Percentiles rank a stretch among this genome's conserved stretches.
These are phyloP conservation scores for Centella asiatica DNA, from an alignment of 129 eudicot species.

Conservation along the genomic window DNA sequence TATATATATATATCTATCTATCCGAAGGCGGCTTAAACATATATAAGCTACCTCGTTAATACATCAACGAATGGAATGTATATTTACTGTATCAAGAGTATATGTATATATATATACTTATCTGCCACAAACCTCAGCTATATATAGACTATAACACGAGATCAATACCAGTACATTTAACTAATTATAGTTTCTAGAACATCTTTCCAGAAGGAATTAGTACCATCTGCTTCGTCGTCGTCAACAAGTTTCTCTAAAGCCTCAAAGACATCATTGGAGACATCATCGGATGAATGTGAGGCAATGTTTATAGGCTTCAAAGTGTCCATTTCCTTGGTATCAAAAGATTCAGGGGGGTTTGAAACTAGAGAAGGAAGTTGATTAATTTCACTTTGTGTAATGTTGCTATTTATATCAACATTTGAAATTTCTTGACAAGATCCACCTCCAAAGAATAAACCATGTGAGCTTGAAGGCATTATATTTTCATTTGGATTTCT, in stretches of 20 bases:
- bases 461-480: too few species aligned
- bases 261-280: conserved; percentile 20
- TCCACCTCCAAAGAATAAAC: conserved; percentile 23
- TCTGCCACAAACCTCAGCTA: too few species aligned
- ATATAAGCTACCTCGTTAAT: too few species aligned
- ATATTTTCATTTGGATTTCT: not conserved
- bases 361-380: conserved; percentile 34
- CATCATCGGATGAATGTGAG: too few species aligned
- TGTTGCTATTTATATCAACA: not conserved
- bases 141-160: too few species aligned
- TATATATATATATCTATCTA: too few species aligned
- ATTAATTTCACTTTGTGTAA: conserved; percentile 19
- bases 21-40: too few species aligned
- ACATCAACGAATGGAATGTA: too few species aligned
- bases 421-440: conserved; percentile 6
- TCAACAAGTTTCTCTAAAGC: conserved; percentile 24
- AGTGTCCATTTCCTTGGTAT: conserved; percentile 5
- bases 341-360: conserved; percentile 8
- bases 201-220: conserved; percentile 23
- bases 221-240: conserved; percentile 14
- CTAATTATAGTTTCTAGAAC: too few species aligned
- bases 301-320: not conserved
- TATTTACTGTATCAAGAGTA: too few species aligned
- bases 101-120: too few species aligned
- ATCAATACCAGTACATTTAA: too few species aligned